These are phyloP conservation scores for Calonectria montana DNA, from an alignment of 2,329 filamentous ascomycete species.

Conservation along the genomic window DNA sequence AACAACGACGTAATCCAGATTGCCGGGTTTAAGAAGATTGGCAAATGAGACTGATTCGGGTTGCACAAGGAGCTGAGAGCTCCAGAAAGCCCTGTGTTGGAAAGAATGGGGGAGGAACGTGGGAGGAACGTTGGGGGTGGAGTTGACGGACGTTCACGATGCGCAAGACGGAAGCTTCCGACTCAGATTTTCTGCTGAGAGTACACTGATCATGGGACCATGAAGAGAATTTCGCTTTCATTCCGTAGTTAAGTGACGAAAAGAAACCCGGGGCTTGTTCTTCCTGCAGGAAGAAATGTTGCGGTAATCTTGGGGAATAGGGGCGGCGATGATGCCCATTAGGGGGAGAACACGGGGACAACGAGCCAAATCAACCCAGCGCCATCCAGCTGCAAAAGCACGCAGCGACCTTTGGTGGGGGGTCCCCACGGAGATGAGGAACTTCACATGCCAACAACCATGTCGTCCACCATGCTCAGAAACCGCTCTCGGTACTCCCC, in stretches of 20 bases:
- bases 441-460: slow-evolving; percentile 49
- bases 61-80: background rate
- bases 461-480: slow-evolving; percentile 59
- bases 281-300: background rate
- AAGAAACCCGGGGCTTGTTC: background rate
- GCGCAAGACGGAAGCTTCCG: background rate
- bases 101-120: background rate
- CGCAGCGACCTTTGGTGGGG: background rate
- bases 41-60: background rate
- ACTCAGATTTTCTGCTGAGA: background rate
- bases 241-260: background rate
- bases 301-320: background rate
- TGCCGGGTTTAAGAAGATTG: background rate
- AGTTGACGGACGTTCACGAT: background rate
- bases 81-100: background rate
- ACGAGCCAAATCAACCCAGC: background rate
- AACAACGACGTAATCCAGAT: background rate
- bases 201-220: background rate
- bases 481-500: slow-evolving; percentile 72
- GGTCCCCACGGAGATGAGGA: background rate
- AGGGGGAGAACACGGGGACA: background rate
- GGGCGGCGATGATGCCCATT: background rate
- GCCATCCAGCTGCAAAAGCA: background rate
- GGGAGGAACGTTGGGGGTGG: background rate
- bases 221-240: slow-evolving; percentile 1